Evolutionary conservation across 1,284 basidiomycete species (phyloP), one percentile per base, ranked within the genome.

Genomic region (Irpex lacteus): DNA sequence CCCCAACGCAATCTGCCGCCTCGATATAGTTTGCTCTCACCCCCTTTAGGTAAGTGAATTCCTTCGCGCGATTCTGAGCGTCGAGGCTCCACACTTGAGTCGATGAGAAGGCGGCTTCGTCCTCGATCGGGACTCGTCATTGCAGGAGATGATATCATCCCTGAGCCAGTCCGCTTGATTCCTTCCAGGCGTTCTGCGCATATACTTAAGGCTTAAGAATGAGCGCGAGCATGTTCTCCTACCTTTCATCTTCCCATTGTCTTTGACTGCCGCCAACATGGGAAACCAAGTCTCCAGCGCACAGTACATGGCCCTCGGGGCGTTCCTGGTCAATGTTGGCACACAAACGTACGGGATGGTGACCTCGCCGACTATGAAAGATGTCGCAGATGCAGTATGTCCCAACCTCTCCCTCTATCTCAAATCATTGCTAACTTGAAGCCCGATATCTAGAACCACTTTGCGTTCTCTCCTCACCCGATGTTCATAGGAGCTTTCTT

Each of bases 401-500:
- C 26, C n/a, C 59, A 13, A 58, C 36, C 15, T 18, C 21, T 34
- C 21, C 44, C n/a, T 6, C 5, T 26, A 34, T 61, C 32, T 34
- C 32, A 1, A 2, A 2, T 3, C 44, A 19, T 13, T 3, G 5
- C 32, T 40, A 34, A 18, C 55, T 49, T 26, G 52, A 26, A 15
- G 50, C 11, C 8, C 32, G 15, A 11, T 50, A 13, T 8, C 11
- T 56, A 78, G 76, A 75, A 77, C 61, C 75, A 77, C 59, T 77
- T 73, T 38, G 77, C 75, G 1, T 76, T 75, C 66, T 78, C 76
- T 0, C 74, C 75, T 21, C 73, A 76, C 64, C 73, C 75, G 0
- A 71, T 66, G 67, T 76, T 77, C 68, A 75, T 78, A 56, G 74
- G 71, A 3, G 73, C 72, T 2, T 76, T 77, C 70, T 77, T 77